Conservation (phyloP, 2,329 filamentous ascomycete species). For the Neophaeococcomyces mojaviensis region DNA sequence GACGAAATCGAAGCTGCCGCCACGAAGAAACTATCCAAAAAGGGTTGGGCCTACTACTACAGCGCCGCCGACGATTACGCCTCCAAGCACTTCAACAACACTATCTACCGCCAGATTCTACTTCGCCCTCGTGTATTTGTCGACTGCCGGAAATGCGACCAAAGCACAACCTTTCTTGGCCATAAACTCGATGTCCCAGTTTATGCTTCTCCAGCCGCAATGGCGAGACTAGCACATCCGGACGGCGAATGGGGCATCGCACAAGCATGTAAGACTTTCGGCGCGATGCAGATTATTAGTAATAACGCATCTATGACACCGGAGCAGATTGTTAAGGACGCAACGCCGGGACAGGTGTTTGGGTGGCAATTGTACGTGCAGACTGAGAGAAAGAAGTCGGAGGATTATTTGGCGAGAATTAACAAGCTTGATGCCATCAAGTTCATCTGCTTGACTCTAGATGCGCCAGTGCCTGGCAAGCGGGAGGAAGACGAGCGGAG, state of each 20-base stretch:
- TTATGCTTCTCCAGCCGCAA: slow-evolving; percentile 79
- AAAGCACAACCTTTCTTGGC: slow-evolving; percentile 68
- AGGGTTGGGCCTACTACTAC: slow-evolving; percentile 93
- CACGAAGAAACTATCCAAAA: slow-evolving; percentile 68
- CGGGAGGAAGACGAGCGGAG: slow-evolving; percentile 73
- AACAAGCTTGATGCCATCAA: slow-evolving; percentile 66
- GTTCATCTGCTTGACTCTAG: slow-evolving; percentile 81
- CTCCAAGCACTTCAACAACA: slow-evolving; percentile 72
- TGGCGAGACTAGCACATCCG: slow-evolving; percentile 79
- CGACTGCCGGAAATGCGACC: slow-evolving; percentile 71
- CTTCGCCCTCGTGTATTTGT: slow-evolving; percentile 82
- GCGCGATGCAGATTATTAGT: slow-evolving; percentile 77
- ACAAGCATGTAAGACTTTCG: slow-evolving; percentile 65
- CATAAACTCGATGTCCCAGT: slow-evolving; percentile 68
- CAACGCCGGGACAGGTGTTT: slow-evolving; percentile 66
- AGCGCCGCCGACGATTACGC: slow-evolving; percentile 76
- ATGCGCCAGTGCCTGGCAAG: slow-evolving; percentile 86
- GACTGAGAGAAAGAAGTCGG: slow-evolving; percentile 70
- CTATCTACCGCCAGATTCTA: slow-evolving; percentile 72
- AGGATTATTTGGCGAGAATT: slow-evolving; percentile 70
- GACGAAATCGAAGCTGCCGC: slow-evolving; percentile 82
- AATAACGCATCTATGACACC: slow-evolving; percentile 92
- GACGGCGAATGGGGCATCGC: slow-evolving; percentile 82
- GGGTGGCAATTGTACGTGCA: slow-evolving; percentile 97
- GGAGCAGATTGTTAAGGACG: slow-evolving; percentile 75